Evolutionary conservation across 495 filamentous ascomycete genomes (phyloP), one percentile per base, ranked within the genome.

Genomic region (Talaromyces adpressus): DNA sequence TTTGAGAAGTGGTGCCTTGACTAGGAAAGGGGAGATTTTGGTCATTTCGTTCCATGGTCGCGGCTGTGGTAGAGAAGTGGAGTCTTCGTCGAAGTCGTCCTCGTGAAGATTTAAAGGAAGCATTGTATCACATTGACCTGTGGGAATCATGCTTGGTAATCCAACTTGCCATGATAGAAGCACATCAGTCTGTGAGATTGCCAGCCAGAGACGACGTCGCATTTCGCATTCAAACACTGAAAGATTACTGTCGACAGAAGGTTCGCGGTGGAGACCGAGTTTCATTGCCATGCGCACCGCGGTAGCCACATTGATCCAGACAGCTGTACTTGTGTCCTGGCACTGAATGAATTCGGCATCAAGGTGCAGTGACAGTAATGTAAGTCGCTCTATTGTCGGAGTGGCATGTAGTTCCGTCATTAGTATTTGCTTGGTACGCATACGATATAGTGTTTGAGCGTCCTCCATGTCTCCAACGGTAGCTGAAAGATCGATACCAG

Each of bases 231-330:
- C 75, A 27, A 71, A 77, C 1, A 66, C 61, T 1, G 77, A 74
- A 6, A 82, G 66, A 20, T 62, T 70, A 25, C 70, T 69, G 20
- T 72, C 78, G 20, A 75, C 69, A 29, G 62, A 67, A 1, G 78
- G 67, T 63, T 81, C 78, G 11, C 79, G 72, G 62, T 81, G 78
- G 49, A 78, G 79, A 2, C 79, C 79, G 67, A 75, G 79, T 54
- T 72, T 71, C 72, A 80, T 73, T 6, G 79, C 74, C n/a, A 80
- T 64, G 20, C 74, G 71, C 39, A 78, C 71, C 18, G 74, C 64
- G 20, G 76, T 74, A 11, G 79, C 78, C 0, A 77, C 71, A 9
- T 82, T 65, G 9, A 85, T 68, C 67, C 81, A 85, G 52, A 77
- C 74, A 57, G 79, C 75, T 45, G 75, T 76, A 63, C 79, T 77